These are phyloP conservation scores for Cyclocybe cylindracea DNA, from an alignment of 768 basidiomycete genomes.

Conservation along the genomic window DNA sequence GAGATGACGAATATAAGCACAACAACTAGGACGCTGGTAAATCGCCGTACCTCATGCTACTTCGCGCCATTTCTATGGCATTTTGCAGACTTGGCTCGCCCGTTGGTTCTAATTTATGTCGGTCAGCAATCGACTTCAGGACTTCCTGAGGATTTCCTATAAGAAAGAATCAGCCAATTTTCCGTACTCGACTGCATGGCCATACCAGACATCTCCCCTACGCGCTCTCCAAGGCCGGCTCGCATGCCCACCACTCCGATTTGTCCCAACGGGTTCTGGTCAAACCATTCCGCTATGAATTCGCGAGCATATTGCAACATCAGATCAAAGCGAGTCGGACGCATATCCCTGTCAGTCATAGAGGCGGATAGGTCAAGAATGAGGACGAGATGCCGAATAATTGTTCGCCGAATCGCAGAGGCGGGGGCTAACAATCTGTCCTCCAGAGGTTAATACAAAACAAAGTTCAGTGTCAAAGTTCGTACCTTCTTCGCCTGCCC, in stretches of 20 bases:
- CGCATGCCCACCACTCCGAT: slow-evolving; percentile 94
- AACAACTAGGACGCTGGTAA: neutral
- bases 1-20: slow-evolving; percentile 3
- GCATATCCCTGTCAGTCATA: slow-evolving; percentile 96
- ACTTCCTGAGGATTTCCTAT: slow-evolving; percentile 96
- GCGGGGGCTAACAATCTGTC: slow-evolving; percentile 77
- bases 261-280: slow-evolving; percentile 98
- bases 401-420: slow-evolving; percentile 87
- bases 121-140: slow-evolving; percentile 79
- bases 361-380: slow-evolving; percentile 89
- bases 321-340: slow-evolving; percentile 91
- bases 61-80: slow-evolving; percentile 94
- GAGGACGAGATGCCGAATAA: slow-evolving; percentile 93
- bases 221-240: slow-evolving; percentile 85
- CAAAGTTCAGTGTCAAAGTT: neutral
- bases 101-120: slow-evolving; percentile 84
- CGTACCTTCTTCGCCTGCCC: slow-evolving; percentile 77
- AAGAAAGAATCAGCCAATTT: neutral
- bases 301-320: slow-evolving; percentile 88
- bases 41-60: slow-evolving; percentile 80
- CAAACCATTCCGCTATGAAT: slow-evolving; percentile 97
- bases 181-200: neutral
- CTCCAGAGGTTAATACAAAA: neutral
- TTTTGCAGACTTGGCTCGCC: slow-evolving; percentile 98
- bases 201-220: slow-evolving; percentile 92